phyloP scores from a whole-genome alignment of 139 green algal genomes.

The Microglena sp. region DNA sequence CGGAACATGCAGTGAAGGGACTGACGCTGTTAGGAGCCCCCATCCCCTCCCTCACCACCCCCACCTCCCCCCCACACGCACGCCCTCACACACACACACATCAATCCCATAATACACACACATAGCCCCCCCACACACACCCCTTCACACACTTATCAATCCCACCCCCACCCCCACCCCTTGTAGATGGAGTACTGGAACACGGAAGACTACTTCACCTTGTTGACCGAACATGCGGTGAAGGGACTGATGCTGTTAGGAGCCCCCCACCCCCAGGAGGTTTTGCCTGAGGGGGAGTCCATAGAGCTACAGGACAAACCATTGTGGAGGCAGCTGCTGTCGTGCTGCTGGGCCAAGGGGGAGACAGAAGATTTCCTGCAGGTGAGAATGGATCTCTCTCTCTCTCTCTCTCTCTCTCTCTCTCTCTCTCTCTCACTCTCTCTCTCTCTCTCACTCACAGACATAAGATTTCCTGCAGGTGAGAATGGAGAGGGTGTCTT shows the following conservation, averaged over 20 bases:
- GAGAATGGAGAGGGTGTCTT: too few species aligned
- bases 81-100: too few species aligned
- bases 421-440: too few species aligned
- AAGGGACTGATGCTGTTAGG: conserved; percentile 32
- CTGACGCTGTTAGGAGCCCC: conserved; percentile 33
- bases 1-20: conserved; percentile 33
- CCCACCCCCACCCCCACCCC: background rate
- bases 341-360: conserved; percentile 9
- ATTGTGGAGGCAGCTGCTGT: background rate
- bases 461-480: too few species aligned
- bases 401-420: too few species aligned
- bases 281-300: conserved; percentile 13
- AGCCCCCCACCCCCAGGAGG: conserved; percentile 21
- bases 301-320: background rate
- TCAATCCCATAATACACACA: too few species aligned
- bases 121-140: background rate
- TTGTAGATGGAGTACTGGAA: conserved; percentile 22
- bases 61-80: too few species aligned
- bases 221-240: conserved; percentile 39
- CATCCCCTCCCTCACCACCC: too few species aligned
- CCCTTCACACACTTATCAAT: background rate
- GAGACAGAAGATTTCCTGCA: too few species aligned
- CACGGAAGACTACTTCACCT: conserved; percentile 30
- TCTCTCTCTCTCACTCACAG: too few species aligned
- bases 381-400: too few species aligned